Evolutionary conservation across 495 filamentous ascomycete genomes (phyloP).

Genomic region (Tetracladium marchalianum): DNA sequence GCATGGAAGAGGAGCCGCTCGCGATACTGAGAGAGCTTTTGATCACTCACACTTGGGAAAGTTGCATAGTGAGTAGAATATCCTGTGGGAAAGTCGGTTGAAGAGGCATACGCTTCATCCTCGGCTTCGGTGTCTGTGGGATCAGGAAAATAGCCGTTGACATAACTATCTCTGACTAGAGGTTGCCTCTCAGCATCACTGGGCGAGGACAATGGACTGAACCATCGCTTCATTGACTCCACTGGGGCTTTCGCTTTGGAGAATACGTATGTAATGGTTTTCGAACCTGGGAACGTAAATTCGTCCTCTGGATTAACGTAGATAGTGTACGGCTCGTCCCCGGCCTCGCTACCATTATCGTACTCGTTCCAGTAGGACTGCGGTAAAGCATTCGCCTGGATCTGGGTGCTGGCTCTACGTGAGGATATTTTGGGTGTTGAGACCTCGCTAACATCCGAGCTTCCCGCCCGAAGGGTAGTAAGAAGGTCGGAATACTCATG

Average conservation of each 20-base stretch:
- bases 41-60: slow-evolving; percentile 31
- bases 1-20: slow-evolving; percentile 36
- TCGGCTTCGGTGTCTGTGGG: slow-evolving; percentile 14
- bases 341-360: slow-evolving; percentile 48
- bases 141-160: slow-evolving; percentile 7
- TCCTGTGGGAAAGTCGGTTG: slow-evolving; percentile 26
- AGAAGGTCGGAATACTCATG: slow-evolving; percentile 46
- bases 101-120: slow-evolving; percentile 15
- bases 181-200: slow-evolving; percentile 7
- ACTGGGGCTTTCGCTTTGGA: slow-evolving; percentile 28
- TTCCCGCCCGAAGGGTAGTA: slow-evolving; percentile 32
- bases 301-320: slow-evolving; percentile 45
- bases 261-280: slow-evolving; percentile 27
- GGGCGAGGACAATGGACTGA: slow-evolving; percentile 18
- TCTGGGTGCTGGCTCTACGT: slow-evolving; percentile 15
- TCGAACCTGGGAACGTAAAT: slow-evolving; percentile 35
- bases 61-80: slow-evolving; percentile 33
- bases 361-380: slow-evolving; percentile 55
- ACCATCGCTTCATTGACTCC: slow-evolving; percentile 33
- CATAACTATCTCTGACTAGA: slow-evolving; percentile 4
- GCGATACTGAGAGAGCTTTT: slow-evolving; percentile 26
- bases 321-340: slow-evolving; percentile 40
- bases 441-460: slow-evolving; percentile 7
- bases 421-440: slow-evolving; percentile 9
- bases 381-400: neutral